A percentile compares a stretch with the other conserved stretches of the same genome.
Conservation (phyloP, 1,284 basidiomycete species). For the Papiliotrema nemorosa region DNA sequence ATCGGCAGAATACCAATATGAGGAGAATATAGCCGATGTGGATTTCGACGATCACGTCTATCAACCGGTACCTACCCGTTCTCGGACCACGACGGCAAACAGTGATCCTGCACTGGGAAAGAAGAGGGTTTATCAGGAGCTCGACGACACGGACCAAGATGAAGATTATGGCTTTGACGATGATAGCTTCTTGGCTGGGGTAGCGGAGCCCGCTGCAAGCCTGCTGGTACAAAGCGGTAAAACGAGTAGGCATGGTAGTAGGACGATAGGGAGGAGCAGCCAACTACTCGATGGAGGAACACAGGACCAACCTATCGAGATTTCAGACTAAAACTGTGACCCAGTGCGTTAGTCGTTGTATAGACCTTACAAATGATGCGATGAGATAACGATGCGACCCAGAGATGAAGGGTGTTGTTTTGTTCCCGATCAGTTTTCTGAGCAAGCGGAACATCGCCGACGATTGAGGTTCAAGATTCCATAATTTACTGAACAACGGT, state of each 20-base stretch:
- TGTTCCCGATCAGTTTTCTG: too few species aligned
- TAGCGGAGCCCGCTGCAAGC: constrained; percentile 8
- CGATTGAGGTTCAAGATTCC: too few species aligned
- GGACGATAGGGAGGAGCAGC: background rate
- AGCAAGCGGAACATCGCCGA: too few species aligned
- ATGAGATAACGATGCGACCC: too few species aligned
- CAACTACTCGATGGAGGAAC: background rate
- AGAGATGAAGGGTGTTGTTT: background rate
- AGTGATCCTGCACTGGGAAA: background rate
- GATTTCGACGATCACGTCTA: background rate
- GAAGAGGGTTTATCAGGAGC: too few species aligned
- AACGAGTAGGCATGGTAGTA: background rate
- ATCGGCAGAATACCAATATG: too few species aligned
- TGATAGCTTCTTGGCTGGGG: constrained; percentile 5
- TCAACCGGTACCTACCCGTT: background rate
- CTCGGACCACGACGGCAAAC: background rate
- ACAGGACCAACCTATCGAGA: too few species aligned
- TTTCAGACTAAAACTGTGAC: background rate
- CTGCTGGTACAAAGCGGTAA: background rate
- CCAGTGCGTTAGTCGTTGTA: too few species aligned
- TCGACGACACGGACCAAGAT: background rate
- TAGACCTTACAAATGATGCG: too few species aligned
- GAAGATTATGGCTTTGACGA: constrained; percentile 10
- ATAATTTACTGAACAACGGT: too few species aligned
- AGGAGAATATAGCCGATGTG: too few species aligned